phyloP scores from a whole-genome alignment of 2,329 filamentous ascomycete genomes.

The Bisporella sp. region DNA sequence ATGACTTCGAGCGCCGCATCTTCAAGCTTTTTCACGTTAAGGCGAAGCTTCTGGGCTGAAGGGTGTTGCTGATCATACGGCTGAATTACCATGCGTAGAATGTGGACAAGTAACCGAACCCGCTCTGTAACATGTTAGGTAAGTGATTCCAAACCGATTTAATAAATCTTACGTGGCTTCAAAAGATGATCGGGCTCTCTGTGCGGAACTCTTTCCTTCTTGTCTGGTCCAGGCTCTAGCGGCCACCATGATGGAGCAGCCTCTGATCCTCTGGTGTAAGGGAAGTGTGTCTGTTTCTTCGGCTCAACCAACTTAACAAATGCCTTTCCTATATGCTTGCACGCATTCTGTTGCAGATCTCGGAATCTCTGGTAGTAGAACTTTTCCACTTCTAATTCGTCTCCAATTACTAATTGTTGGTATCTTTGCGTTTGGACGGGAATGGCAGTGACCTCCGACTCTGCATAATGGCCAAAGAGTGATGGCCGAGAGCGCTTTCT shows the following conservation, averaged over 20 bases:
- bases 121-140: constrained; percentile 39
- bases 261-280: constrained; percentile 59
- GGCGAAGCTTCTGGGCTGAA: constrained; percentile 43
- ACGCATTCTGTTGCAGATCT: constrained; percentile 62
- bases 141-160: background rate
- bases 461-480: constrained; percentile 5
- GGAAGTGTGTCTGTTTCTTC: constrained; percentile 69
- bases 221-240: constrained; percentile 20
- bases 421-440: constrained; percentile 16
- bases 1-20: constrained; percentile 51
- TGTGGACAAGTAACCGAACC: constrained; percentile 51
- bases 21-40: constrained; percentile 45
- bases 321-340: constrained; percentile 66
- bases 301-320: constrained; percentile 72
- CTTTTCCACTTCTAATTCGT: constrained; percentile 45
- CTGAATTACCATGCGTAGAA: constrained; percentile 45
- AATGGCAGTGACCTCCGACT: constrained; percentile 13
- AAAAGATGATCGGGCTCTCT: constrained; percentile 69
- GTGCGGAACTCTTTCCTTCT: constrained; percentile 50
- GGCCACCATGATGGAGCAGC: constrained; percentile 65
- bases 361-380: constrained; percentile 58
- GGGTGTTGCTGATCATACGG: constrained; percentile 29
- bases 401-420: constrained; percentile 42
- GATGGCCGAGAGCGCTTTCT: constrained; percentile 14
- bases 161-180: constrained; percentile 47